These are phyloP conservation scores for Turritis glabra DNA, from an alignment of 345 rosid genomes.

Conservation along the genomic window DNA sequence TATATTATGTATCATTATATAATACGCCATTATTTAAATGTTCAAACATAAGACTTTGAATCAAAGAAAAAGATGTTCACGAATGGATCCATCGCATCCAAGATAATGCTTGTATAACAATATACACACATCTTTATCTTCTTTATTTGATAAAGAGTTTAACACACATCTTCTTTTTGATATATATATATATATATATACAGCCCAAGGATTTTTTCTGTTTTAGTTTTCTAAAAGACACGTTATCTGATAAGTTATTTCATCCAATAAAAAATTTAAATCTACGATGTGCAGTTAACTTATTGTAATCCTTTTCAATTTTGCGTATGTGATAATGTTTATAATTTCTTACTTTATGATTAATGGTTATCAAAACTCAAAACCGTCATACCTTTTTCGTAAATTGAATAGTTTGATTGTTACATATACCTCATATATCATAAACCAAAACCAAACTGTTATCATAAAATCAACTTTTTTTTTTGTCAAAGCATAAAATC, in stretches of 20 bases:
- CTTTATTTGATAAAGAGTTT: too few species aligned
- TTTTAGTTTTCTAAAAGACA: background rate
- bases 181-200: too few species aligned
- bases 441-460: background rate
- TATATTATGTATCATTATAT: too few species aligned
- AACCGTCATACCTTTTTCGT: too few species aligned
- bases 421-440: background rate
- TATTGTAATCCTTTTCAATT: background rate
- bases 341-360: background rate
- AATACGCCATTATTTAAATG: background rate
- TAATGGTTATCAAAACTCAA: too few species aligned
- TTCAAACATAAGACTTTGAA: slow-evolving; percentile 5
- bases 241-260: background rate
- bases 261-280: background rate
- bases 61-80: background rate
- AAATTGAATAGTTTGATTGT: too few species aligned
- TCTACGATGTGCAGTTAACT: background rate
- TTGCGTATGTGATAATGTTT: background rate
- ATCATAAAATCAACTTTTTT: background rate
- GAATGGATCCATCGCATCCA: background rate
- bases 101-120: background rate
- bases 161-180: too few species aligned
- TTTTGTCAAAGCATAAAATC: too few species aligned
- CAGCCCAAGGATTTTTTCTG: too few species aligned
- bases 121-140: background rate